Conservation (phyloP, 1,284 basidiomycete species). For the Irpex lacteus region DNA sequence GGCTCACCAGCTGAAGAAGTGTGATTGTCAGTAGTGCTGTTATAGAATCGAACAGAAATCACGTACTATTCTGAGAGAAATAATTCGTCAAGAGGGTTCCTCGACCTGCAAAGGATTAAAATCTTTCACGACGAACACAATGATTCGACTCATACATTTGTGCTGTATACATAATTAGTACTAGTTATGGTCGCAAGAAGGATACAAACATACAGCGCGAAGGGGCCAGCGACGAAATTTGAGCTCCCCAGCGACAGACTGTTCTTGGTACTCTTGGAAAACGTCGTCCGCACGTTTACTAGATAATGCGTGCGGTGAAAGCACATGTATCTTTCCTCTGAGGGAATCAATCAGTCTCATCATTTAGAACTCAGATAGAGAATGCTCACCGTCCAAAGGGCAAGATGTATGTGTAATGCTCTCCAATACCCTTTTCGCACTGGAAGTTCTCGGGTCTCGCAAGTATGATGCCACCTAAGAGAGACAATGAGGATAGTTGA, state of each 20-base stretch:
- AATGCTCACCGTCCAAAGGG: conserved; percentile 44
- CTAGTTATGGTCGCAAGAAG: not conserved
- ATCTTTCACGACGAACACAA: not conserved
- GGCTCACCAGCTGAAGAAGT: conserved; percentile 58
- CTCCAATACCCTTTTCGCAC: conserved; percentile 4
- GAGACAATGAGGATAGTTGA: not conserved
- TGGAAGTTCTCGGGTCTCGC: conserved; percentile 1
- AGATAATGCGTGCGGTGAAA: conserved; percentile 39
- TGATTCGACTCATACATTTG: conserved; percentile 44
- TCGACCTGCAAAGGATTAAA: conserved; percentile 43
- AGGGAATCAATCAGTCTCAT: not conserved
- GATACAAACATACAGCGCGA: conserved; percentile 44
- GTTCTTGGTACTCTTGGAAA: conserved; percentile 60
- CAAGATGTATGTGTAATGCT: conserved; percentile 32
- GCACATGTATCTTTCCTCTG: conserved; percentile 65
- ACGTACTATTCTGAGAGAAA: conserved; percentile 78
- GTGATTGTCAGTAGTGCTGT: not conserved
- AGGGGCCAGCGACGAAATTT: conserved; percentile 69
- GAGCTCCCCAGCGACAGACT: conserved; percentile 52
- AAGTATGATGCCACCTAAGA: conserved; percentile 6
- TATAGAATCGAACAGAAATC: too few relatives aligned
- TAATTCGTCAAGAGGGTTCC: conserved; percentile 72
- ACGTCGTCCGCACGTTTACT: conserved; percentile 50
- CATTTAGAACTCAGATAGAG: not conserved
- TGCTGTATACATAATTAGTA: conserved; percentile 39